Base-by-base conservation (phyloP, 257 asterid genomes). In the Pogostemon cablin region DNA sequence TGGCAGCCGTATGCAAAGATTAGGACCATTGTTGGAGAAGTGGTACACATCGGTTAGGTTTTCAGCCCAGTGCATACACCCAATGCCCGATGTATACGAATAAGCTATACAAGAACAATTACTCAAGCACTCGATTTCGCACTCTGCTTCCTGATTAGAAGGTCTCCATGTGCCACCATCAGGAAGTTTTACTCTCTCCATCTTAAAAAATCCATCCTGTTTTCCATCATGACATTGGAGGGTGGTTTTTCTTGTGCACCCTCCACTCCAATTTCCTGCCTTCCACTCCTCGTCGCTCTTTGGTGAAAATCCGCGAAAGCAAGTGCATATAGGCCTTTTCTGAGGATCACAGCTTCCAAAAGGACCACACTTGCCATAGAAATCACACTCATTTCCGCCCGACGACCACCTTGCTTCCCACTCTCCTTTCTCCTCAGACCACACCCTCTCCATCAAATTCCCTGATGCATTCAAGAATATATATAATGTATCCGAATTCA, bases 301-400 rank as follows among this genome's bases (percentile, higher is more conserved):
- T 0, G 97, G 90, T 25, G 15, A 69, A 40, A 78, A 90, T 53
- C 95, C 95, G 2, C 9, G 37, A 48, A 88, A 8, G 55, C 96
- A 90, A 2, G 38, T 37, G 64, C 96, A 90, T 0, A 80, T 54
- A 0, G 86, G 85, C 5, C 7, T 12, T 0, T 9, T 78, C 9
- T 3, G 15, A 7, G 68, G 25, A 46, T 75, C 15, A 55, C 97
- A 90, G 48, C 35, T 48, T 1, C 82, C 89, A 55, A 79, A 88
- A 4, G 81, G 52, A 11, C 97, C 97, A 76, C 97, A 90, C 11
- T 17, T 74, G 3, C 82, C 86, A 12, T 88, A 85, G 2, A 63
- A 0, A 7, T 80, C 86, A 54, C 97, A 90, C 9, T 69, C 73
- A 9, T 43, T 71, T 0, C 0, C 15, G 0, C 83, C 80, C 2